These are phyloP conservation scores for Coniochaeta sp. DNA, from an alignment of 2,329 filamentous ascomycete genomes.

Conservation along the genomic window DNA sequence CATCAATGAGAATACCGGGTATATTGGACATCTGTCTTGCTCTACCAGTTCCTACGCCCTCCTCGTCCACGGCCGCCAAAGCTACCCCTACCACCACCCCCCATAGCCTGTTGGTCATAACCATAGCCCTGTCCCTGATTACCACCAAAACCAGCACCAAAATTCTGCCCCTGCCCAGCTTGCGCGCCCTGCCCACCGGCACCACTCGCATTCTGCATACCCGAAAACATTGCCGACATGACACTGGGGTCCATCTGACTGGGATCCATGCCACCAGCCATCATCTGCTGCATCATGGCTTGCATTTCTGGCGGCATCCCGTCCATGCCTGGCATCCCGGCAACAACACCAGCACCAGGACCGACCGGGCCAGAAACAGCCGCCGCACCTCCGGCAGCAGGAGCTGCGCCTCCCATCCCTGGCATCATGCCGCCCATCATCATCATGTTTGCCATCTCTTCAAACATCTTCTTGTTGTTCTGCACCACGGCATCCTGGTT, in stretches of 20 bases:
- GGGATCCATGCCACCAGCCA: constrained; percentile 57
- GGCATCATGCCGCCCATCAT: constrained; percentile 50
- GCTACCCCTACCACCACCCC: constrained; percentile 22
- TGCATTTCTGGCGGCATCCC: constrained; percentile 57
- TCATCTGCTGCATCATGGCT: constrained; percentile 63
- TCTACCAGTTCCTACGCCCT: constrained; percentile 15
- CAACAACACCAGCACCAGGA: constrained; percentile 17
- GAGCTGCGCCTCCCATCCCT: constrained; percentile 34
- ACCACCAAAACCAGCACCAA: constrained; percentile 41
- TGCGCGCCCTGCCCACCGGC: constrained; percentile 32
- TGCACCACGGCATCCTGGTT: constrained; percentile 55
- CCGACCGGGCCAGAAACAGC: constrained; percentile 4
- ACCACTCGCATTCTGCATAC: constrained; percentile 43
- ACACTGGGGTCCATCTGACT: constrained; percentile 57
- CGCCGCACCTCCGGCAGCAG: constrained; percentile 3
- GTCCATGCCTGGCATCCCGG: constrained; percentile 47
- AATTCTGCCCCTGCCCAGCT: constrained; percentile 43
- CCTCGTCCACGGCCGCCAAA: constrained; percentile 24
- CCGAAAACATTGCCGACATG: constrained; percentile 53
- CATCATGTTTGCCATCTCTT: constrained; percentile 62
- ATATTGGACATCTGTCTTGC: background rate
- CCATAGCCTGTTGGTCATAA: constrained; percentile 39
- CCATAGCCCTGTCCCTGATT: constrained; percentile 32
- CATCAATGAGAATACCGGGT: background rate
- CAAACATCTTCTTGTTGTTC: constrained; percentile 72